A percentile compares a stretch with the other conserved stretches of the same genome.
Evolutionary conservation across 192 early-diverging fungal species (phyloP).

Genomic region (Coemansia sp.): DNA sequence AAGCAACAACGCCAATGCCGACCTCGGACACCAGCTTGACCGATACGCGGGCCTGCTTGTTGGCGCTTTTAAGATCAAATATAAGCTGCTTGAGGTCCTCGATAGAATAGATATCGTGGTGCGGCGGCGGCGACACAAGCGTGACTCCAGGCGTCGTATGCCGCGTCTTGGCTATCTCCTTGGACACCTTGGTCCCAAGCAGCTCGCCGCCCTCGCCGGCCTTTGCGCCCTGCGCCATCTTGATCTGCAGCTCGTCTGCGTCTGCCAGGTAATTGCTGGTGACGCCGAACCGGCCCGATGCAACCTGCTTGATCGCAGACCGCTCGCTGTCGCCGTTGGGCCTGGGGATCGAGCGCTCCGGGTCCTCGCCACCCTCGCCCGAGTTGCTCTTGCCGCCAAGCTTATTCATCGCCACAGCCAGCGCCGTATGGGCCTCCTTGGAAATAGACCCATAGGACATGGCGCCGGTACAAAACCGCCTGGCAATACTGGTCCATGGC

Average conservation of each 20-base stretch:
- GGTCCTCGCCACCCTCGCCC: conserved; percentile 97
- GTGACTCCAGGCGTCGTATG: conserved; percentile 95
- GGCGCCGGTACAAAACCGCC: conserved; percentile 95
- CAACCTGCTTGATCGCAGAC: conserved; percentile 98
- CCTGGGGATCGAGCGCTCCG: conserved; percentile 67
- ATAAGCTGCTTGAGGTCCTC: conserved; percentile 99
- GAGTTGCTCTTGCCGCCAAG: conserved; percentile 98
- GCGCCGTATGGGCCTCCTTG: conserved; percentile 84
- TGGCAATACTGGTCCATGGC: conserved; percentile 94
- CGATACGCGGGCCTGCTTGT: conserved; percentile 84
- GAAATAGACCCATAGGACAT: conserved; percentile 99
- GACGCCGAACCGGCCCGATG: conserved; percentile 96
- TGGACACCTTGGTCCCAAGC: conserved; percentile 69
- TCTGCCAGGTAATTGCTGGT: conserved; percentile 92
- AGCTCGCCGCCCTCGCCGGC: conserved; percentile 95
- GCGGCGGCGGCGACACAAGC: conserved; percentile 95
- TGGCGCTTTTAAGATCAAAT: conserved; percentile 95
- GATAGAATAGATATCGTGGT: conserved; percentile 99
- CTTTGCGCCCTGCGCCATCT: conserved; percentile 99
- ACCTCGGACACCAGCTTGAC: conserved; percentile 98
- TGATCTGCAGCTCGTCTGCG: conserved; percentile 97
- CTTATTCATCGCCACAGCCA: conserved; percentile 93
- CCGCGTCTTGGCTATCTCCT: conserved; percentile 78
- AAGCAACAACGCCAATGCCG: conserved; percentile 95
- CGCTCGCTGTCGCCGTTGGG: conserved; percentile 78